These are phyloP conservation scores for Mrakia gelida DNA, from an alignment of 768 basidiomycete genomes.

Conservation along the genomic window DNA sequence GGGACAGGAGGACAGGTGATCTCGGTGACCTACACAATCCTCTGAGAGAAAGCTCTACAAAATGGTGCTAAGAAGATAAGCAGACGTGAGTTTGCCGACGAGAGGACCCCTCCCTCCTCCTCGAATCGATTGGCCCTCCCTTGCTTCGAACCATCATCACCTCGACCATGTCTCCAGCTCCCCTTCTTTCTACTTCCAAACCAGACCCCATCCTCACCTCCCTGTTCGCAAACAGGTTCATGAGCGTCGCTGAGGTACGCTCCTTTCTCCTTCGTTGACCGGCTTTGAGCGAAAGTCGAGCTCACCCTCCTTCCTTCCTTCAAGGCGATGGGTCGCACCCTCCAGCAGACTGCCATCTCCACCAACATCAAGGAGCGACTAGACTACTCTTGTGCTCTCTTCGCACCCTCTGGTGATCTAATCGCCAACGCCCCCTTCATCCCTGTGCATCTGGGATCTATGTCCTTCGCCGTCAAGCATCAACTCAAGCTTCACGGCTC, in stretches of 20 bases:
- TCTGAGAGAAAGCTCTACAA: no score
- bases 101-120: not conserved
- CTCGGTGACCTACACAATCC: no score
- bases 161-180: constrained; percentile 10
- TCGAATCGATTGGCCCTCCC: not conserved
- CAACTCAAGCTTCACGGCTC: constrained; percentile 33
- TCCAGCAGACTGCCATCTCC: constrained; percentile 24
- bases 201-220: constrained; percentile 84
- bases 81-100: no score
- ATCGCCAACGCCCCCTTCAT: constrained; percentile 37
- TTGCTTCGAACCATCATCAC: not conserved
- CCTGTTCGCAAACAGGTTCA: constrained; percentile 76
- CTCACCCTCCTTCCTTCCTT: not conserved
- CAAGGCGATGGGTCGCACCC: constrained; percentile 26
- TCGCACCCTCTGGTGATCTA: constrained; percentile 37
- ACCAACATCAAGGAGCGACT: constrained; percentile 19
- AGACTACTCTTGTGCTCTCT: constrained; percentile 37
- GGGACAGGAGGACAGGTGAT: no score
- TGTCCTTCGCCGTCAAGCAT: constrained; percentile 36
- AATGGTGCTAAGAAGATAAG: no score
- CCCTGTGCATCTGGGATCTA: constrained; percentile 37
- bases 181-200: constrained; percentile 5
- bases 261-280: not conserved
- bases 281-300: not conserved
- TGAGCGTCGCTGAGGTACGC: constrained; percentile 24